Base-by-base conservation (phyloP, 139 green algal species). In the Ulvella scutata region DNA sequence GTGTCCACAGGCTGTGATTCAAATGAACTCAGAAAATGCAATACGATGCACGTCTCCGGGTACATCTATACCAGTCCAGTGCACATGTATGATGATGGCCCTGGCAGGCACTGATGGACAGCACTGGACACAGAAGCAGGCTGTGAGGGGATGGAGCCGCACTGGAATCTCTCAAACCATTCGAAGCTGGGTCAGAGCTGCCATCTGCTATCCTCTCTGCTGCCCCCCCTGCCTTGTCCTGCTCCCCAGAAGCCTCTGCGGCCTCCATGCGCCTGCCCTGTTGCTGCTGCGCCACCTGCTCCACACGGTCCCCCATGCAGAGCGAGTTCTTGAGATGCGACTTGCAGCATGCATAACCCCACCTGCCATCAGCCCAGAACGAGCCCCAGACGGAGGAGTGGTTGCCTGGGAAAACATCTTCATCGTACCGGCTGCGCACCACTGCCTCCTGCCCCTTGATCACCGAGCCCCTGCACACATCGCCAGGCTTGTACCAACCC, bases 301-400 rank as follows among this genome's bases (percentile, higher is more conserved):
- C 35, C 4, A 86, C 81, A 7, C 82, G 84, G 28, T 83, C 78
- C 10, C 92, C 92, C 34, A 86, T 95, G 83, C 95, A 99, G 80
- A 98, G 98, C 78, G 81, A 90, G 83, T 96, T 94, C 83, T 92
- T 92, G 9, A 91, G 72, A 9, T 72, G 85, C 78, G 85, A 81
- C 74, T 91, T 87, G 83, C 95, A 99, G 87, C 95, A 99, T 2
- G 88, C 89, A 77, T 93, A 99, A 51, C 95, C 95, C 94, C 95
- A 99, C 36, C 74, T 59, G 20, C 92, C 92, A 23, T 94, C 87
- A 3, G 79, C 31, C 92, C 92, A 99, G 84, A 85, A 99, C 37
- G 84, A 93, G 26, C 94, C 94, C 93, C 93, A 99, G 61, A 99
- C 92, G 0, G 75, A 62, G 0, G 90, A 97, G 89, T 99, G 95